These are phyloP conservation scores for Cytospora piceae DNA, from an alignment of 2,329 filamentous ascomycete species.

Conservation along the genomic window DNA sequence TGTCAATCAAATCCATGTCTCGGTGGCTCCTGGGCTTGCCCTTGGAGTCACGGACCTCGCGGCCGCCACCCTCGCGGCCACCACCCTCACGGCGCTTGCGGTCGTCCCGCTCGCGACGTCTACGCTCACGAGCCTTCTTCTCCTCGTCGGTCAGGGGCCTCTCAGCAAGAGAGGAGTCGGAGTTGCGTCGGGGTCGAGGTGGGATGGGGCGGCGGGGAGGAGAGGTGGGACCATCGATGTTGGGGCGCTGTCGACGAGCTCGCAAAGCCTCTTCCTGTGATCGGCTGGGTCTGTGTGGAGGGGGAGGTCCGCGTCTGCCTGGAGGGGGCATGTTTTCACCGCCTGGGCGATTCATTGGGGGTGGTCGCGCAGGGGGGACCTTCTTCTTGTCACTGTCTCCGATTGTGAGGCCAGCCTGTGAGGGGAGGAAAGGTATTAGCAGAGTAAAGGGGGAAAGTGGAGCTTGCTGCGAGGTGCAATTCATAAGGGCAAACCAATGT, in stretches of 20 bases:
- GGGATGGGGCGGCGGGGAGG: constrained; percentile 38
- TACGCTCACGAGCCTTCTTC: constrained; percentile 53
- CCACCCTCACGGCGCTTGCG: constrained; percentile 57
- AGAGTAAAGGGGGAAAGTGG: not conserved
- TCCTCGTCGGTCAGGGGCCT: constrained; percentile 64
- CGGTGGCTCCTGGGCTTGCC: constrained; percentile 48
- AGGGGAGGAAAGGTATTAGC: constrained; percentile 39
- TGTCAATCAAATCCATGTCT: constrained; percentile 88
- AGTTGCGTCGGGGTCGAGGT: constrained; percentile 65
- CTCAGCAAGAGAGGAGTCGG: constrained; percentile 72
- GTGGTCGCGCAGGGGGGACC: constrained; percentile 36
- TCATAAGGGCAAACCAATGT: not conserved
- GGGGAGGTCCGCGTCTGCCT: constrained; percentile 46
- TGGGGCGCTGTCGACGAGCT: constrained; percentile 46
- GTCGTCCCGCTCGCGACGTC: constrained; percentile 55
- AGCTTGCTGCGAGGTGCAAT: not conserved
- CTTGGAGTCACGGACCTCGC: constrained; percentile 36
- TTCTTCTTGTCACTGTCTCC: constrained; percentile 64
- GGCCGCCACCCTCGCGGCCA: constrained; percentile 7
- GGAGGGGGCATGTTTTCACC: constrained; percentile 55
- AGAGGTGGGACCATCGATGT: constrained; percentile 42
- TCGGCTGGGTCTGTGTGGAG: constrained; percentile 62
- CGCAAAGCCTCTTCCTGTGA: constrained; percentile 69
- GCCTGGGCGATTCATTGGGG: constrained; percentile 46
- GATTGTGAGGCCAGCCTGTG: constrained; percentile 69